Evolutionary conservation across 352 stramenopile species (phyloP).

Genomic region (Globisporangium heterothallicum): DNA sequence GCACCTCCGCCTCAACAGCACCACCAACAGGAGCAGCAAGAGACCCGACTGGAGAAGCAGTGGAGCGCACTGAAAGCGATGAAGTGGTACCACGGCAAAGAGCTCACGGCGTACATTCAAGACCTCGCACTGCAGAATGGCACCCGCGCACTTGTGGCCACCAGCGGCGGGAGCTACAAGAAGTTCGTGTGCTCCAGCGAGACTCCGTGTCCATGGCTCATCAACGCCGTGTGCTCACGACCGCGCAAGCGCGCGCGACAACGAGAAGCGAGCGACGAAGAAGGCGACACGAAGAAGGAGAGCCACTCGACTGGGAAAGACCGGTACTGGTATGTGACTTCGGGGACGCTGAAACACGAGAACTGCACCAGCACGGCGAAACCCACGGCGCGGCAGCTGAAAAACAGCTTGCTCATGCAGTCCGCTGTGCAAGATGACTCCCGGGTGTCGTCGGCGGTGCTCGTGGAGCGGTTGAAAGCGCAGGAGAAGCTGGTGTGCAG

Average conservation of each 20-base stretch:
- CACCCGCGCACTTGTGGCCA: conserved; percentile 41
- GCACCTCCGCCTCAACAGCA: not conserved
- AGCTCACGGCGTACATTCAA: conserved; percentile 43
- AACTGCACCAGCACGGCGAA: conserved; percentile 35
- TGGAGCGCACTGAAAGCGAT: conserved; percentile 25
- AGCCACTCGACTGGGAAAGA: not conserved
- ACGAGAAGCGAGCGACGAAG: not conserved
- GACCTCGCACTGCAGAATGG: conserved; percentile 36
- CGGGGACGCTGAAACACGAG: conserved; percentile 29
- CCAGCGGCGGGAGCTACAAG: conserved; percentile 54
- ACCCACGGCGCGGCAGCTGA: conserved; percentile 40
- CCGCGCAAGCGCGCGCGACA: conserved; percentile 14
- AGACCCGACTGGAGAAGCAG: conserved; percentile 6
- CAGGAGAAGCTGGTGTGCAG: conserved; percentile 29
- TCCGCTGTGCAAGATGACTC: conserved; percentile 36
- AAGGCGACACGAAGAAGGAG: conserved; percentile 2
- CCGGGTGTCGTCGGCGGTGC: conserved; percentile 29
- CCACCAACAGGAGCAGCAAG: not conserved
- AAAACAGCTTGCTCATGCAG: conserved; percentile 30
- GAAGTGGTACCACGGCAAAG: conserved; percentile 32
- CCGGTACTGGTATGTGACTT: conserved; percentile 52
- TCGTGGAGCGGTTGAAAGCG: conserved; percentile 31
- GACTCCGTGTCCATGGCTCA: conserved; percentile 32
- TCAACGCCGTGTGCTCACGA: conserved; percentile 43
- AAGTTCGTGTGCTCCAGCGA: conserved; percentile 45